A percentile compares a stretch with the other conserved stretches of the same genome.
phyloP scores from a whole-genome alignment of 148 eudicot genomes.

The Hydrangea macrophylla region DNA sequence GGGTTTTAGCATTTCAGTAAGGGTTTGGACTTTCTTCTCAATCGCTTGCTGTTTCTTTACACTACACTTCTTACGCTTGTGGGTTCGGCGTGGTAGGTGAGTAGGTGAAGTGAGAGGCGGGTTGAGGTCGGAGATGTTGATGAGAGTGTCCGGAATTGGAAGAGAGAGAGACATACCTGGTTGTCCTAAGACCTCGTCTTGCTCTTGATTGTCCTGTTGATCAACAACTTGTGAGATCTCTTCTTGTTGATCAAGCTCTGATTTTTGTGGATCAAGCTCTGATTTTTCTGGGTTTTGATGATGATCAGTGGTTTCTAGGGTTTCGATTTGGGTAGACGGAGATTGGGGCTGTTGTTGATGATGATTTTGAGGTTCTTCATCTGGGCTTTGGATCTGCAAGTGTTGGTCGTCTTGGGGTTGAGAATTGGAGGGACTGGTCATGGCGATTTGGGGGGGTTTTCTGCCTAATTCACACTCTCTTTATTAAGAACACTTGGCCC shows the following conservation, averaged over 20 bases:
- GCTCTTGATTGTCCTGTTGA: background rate
- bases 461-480: no score
- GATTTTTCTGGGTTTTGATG: constrained; percentile 4
- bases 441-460: background rate
- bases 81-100: constrained; percentile 17
- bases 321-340: constrained; percentile 11
- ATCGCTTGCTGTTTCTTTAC: constrained; percentile 24
- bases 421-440: constrained; percentile 9
- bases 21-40: constrained; percentile 41
- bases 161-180: constrained; percentile 16
- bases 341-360: background rate
- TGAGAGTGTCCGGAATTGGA: background rate
- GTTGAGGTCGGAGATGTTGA: background rate
- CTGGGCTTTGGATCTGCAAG: background rate
- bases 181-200: background rate
- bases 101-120: constrained; percentile 5
- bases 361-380: background rate
- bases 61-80: constrained; percentile 39
- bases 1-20: constrained; percentile 40
- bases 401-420: constrained; percentile 9
- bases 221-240: background rate
- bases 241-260: background rate
- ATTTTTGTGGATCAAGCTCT: background rate
- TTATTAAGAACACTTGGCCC: constrained; percentile 14
- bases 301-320: background rate